phyloP scores from a whole-genome alignment of 148 eudicot genomes.

The Drosera capensis region DNA sequence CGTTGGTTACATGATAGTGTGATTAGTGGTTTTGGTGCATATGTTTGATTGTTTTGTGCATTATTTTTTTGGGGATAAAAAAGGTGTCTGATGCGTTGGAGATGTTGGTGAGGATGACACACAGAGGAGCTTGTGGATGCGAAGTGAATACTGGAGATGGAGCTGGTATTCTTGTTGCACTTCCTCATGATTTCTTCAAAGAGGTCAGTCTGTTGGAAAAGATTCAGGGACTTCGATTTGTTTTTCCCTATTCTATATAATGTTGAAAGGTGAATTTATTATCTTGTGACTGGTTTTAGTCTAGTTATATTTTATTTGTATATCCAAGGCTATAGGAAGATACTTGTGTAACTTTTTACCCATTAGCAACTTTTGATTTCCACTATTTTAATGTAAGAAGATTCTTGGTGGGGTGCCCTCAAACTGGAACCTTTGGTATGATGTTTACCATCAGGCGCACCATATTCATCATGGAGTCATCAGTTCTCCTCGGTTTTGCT shows the following conservation, averaged over 20 bases:
- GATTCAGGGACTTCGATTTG: background rate
- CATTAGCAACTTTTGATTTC: no score
- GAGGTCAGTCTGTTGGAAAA: conserved; percentile 33
- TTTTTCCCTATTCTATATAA: background rate
- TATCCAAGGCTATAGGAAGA: no score
- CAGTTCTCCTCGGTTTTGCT: no score
- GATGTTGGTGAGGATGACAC: conserved; percentile 95
- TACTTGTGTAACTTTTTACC: no score
- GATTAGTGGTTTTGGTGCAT: background rate
- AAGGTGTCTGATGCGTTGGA: conserved; percentile 91
- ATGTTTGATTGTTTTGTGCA: background rate
- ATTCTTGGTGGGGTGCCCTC: no score
- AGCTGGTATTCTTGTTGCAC: conserved; percentile 90
- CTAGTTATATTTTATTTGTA: no score
- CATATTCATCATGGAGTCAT: no score
- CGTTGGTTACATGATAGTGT: background rate
- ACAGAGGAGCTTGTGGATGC: conserved; percentile 99
- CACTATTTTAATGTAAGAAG: no score
- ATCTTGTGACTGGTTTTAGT: no score
- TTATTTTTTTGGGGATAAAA: background rate
- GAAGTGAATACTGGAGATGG: conserved; percentile 98
- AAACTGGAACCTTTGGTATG: no score
- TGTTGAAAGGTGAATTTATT: background rate
- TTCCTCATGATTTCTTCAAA: conserved; percentile 74
- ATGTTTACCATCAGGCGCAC: no score